phyloP scores from a whole-genome alignment of 768 basidiomycete species.

The Trametes cubensis region DNA sequence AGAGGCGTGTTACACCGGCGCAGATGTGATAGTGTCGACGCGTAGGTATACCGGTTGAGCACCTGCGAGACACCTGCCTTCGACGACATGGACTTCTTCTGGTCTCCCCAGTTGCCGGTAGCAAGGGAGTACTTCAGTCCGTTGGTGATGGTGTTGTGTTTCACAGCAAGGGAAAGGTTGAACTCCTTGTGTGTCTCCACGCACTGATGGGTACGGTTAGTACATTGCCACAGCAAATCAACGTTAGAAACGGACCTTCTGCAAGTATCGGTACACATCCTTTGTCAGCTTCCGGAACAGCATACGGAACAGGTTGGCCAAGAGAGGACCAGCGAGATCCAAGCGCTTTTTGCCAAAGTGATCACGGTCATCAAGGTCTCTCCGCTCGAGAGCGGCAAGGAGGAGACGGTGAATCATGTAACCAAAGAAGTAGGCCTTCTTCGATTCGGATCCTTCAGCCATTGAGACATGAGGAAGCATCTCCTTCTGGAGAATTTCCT shows the following conservation, averaged over 20 bases:
- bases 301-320: constrained; percentile 98
- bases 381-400: constrained; percentile 88
- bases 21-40: constrained; percentile 95
- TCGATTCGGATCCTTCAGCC: constrained; percentile 93
- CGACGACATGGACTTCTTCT: constrained; percentile 97
- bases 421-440: constrained; percentile 99
- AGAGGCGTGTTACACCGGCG: constrained; percentile 98
- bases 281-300: constrained; percentile 95
- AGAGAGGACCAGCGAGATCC: constrained; percentile 92
- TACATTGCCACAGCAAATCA: neutral
- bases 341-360: constrained; percentile 99
- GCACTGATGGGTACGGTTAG: constrained; percentile 55
- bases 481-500: constrained; percentile 98
- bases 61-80: constrained; percentile 99
- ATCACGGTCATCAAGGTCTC: constrained; percentile 98
- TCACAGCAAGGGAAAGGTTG: constrained; percentile 87
- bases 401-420: constrained; percentile 98
- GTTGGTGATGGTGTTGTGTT: constrained; percentile 96
- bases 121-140: constrained; percentile 97
- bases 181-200: constrained; percentile 97
- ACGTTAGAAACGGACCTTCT: constrained; percentile 66
- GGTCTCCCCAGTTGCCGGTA: constrained; percentile 99
- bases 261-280: constrained; percentile 95
- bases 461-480: constrained; percentile 98
- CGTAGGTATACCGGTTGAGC: constrained; percentile 97